A percentile compares a stretch with the other conserved stretches of the same genome.
These are phyloP conservation scores for Paramecium pentaurelia DNA, from an alignment of 73 alveolate species.

Conservation along the genomic window DNA sequence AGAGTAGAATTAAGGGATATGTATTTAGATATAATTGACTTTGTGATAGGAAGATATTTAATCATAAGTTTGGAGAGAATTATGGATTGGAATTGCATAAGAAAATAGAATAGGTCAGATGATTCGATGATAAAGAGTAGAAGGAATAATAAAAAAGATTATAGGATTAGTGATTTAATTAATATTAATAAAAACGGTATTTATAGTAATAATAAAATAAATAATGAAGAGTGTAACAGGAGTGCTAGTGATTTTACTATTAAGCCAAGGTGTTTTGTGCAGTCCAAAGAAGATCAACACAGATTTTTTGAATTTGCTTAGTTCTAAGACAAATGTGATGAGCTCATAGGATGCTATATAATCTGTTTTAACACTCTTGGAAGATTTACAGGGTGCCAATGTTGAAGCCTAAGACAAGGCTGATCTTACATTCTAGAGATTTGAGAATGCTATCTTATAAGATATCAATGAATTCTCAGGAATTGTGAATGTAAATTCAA, in stretches of 20 bases:
- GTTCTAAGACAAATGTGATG: slow-evolving; percentile 35
- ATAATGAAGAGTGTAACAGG: slow-evolving; percentile 18
- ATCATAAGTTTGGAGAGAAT: neutral
- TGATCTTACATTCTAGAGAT: slow-evolving; percentile 2
- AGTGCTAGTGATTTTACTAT: neutral
- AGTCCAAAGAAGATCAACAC: slow-evolving; percentile 32
- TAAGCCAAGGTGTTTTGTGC: neutral
- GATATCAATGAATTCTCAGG: slow-evolving; percentile 41
- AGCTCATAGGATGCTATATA: slow-evolving; percentile 20
- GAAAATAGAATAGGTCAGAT: neutral
- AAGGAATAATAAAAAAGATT: neutral
- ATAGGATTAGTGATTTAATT: neutral
- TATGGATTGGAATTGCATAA: too few species aligned
- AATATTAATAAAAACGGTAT: slow-evolving; percentile 5
- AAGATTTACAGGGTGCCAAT: neutral
- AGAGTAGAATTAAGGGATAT: too few species aligned
- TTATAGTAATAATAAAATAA: neutral
- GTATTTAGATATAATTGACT: neutral
- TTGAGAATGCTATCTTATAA: neutral
- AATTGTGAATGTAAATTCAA: slow-evolving; percentile 26
- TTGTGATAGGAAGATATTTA: neutral
- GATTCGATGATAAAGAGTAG: neutral
- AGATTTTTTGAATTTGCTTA: slow-evolving; percentile 22
- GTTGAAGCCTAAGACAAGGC: slow-evolving; percentile 33
- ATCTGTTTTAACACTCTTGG: neutral